Conservation (phyloP, 2,329 filamentous ascomycete genomes). For the Rutstroemia sp. region DNA sequence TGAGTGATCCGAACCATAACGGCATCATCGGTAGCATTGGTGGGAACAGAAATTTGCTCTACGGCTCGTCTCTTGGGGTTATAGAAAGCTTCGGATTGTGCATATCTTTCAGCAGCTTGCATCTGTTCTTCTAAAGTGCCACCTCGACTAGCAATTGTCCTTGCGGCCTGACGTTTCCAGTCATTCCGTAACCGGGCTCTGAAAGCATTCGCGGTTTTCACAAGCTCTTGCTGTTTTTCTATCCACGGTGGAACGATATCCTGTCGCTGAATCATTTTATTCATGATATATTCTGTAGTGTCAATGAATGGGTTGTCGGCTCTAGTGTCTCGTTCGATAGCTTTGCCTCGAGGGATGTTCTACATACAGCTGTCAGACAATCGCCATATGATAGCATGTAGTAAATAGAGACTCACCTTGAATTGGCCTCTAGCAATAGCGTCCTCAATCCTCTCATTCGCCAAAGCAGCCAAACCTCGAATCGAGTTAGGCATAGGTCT, state of each 20-base stretch:
- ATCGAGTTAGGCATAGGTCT: slow-evolving; percentile 69
- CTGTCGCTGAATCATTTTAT: slow-evolving; percentile 95
- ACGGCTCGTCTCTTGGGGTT: slow-evolving; percentile 48
- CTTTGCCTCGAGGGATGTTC: slow-evolving; percentile 73
- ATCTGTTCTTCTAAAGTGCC: slow-evolving; percentile 70
- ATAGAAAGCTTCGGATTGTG: slow-evolving; percentile 60
- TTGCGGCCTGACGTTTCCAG: slow-evolving; percentile 77
- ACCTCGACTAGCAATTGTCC: slow-evolving; percentile 69
- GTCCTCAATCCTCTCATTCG: slow-evolving; percentile 89
- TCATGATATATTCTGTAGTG: slow-evolving; percentile 96
- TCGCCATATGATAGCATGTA: too few species aligned
- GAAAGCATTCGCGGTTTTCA: slow-evolving; percentile 61
- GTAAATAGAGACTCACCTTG: slow-evolving; percentile 31
- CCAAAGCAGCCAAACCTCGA: slow-evolving; percentile 70
- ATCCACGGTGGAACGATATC: slow-evolving; percentile 97
- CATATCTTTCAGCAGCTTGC: slow-evolving; percentile 62
- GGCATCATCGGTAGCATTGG: slow-evolving; percentile 40
- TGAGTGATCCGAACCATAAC: slow-evolving; percentile 41
- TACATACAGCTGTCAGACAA: slow-evolving; percentile 17
- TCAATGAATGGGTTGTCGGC: slow-evolving; percentile 86
- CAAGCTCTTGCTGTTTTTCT: slow-evolving; percentile 91
- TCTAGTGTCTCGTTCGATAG: slow-evolving; percentile 72
- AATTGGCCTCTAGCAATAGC: slow-evolving; percentile 91
- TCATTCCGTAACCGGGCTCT: slow-evolving; percentile 67
- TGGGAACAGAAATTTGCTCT: slow-evolving; percentile 41